These are phyloP conservation scores for Tolypocladium ovalisporum DNA, from an alignment of 2,329 filamentous ascomycete species.

Conservation along the genomic window DNA sequence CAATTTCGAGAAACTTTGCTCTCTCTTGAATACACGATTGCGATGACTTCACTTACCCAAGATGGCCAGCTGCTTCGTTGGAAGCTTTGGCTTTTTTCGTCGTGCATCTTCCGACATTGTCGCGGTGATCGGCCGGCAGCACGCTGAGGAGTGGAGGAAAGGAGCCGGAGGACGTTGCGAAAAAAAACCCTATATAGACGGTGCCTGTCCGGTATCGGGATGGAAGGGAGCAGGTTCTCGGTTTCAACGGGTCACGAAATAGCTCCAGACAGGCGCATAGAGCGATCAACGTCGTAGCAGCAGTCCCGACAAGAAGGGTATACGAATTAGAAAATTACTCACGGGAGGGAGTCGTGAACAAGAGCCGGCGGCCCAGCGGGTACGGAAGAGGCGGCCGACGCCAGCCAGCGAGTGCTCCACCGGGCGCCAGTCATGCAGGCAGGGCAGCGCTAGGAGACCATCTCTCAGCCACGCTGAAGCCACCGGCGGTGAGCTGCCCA, in stretches of 20 bases:
- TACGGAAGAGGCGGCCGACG: not conserved
- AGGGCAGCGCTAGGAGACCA: not conserved
- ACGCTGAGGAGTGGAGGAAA: not conserved
- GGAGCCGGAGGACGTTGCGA: not conserved
- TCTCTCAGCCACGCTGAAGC: not conserved
- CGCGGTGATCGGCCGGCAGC: not conserved
- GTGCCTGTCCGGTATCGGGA: not conserved
- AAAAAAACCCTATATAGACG: not conserved
- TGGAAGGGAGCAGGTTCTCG: not conserved
- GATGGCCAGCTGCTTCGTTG: conserved; percentile 65
- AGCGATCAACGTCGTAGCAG: not conserved
- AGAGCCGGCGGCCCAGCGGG: not conserved
- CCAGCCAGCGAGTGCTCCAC: not conserved
- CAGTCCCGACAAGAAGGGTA: not conserved
- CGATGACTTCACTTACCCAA: conserved; percentile 47
- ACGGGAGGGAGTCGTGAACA: not conserved
- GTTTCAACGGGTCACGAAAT: not conserved
- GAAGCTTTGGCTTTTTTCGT: conserved; percentile 52
- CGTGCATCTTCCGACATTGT: conserved; percentile 2
- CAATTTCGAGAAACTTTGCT: not conserved
- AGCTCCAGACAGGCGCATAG: not conserved
- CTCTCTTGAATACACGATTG: not conserved
- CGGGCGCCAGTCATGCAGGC: not conserved
- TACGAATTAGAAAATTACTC: not conserved
- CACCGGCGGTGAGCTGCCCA: no score